phyloP scores from a whole-genome alignment of 495 filamentous ascomycete species.

The Aspergillus bridgeri region DNA sequence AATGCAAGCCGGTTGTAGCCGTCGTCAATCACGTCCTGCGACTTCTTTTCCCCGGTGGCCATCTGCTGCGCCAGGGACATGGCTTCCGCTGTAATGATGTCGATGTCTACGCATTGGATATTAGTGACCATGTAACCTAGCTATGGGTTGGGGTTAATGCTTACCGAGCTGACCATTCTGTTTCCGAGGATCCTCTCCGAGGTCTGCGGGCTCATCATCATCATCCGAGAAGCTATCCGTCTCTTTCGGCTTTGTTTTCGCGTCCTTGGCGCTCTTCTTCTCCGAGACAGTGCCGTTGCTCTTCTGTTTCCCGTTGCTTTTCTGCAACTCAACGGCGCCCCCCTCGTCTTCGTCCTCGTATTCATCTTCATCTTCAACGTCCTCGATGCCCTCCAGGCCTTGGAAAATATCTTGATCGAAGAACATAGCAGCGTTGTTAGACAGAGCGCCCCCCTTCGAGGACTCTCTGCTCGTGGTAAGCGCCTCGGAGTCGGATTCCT shows the following conservation, averaged over 20 bases:
- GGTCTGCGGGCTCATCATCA: constrained; percentile 66
- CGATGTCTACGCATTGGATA: constrained; percentile 64
- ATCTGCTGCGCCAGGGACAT: constrained; percentile 97
- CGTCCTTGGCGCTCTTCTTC: constrained; percentile 15
- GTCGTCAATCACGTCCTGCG: constrained; percentile 77
- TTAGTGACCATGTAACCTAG: constrained; percentile 24
- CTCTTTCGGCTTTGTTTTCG: constrained; percentile 16
- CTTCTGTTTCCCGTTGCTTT: constrained; percentile 30
- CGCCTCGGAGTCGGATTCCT: constrained; percentile 53
- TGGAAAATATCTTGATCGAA: constrained; percentile 96
- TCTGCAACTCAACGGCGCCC: constrained; percentile 44
- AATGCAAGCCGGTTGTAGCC: constrained; percentile 89
- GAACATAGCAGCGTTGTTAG: constrained; percentile 79
- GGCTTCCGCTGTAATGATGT: constrained; percentile 97
- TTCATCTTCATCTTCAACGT: constrained; percentile 42
- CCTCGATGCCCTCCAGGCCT: constrained; percentile 57
- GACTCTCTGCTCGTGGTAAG: constrained; percentile 42
- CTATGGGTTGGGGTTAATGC: constrained; percentile 13
- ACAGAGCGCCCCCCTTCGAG: constrained; percentile 53
- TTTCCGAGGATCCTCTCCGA: constrained; percentile 40
- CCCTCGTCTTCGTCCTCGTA: constrained; percentile 35
- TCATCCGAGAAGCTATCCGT: constrained; percentile 44
- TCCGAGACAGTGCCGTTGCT: constrained; percentile 4
- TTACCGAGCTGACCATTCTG: constrained; percentile 68
- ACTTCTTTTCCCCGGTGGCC: constrained; percentile 77